A percentile compares a stretch with the other conserved stretches of the same genome.
Evolutionary conservation across 225 moss, liverwort and hornwort genomes (phyloP).

Genomic region (Sphagnum tenellum): DNA sequence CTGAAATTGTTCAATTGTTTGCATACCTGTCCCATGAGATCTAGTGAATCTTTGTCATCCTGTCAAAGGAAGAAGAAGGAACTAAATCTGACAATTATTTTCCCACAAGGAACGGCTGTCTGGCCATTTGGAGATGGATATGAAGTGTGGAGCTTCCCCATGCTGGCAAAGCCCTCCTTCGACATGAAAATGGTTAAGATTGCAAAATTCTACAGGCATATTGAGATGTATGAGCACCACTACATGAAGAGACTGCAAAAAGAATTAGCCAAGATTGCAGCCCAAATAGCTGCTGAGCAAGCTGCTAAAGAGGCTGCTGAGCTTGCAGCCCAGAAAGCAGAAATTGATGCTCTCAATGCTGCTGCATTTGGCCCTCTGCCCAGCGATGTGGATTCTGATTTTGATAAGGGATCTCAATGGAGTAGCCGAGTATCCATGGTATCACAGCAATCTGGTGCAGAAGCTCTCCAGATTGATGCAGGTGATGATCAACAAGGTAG

Average conservation of each 20-base stretch:
- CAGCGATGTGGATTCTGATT: neutral
- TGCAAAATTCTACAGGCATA: slow-evolving; percentile 45
- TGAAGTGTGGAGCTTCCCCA: slow-evolving; percentile 58
- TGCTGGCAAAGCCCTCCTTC: slow-evolving; percentile 17
- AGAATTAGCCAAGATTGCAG: slow-evolving; percentile 19
- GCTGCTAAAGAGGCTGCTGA: slow-evolving; percentile 38
- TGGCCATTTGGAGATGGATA: slow-evolving; percentile 64
- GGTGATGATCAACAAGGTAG: slow-evolving; percentile 1
- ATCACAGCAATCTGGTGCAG: slow-evolving; percentile 4
- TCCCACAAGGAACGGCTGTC: slow-evolving; percentile 25
- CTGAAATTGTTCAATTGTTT: too few species aligned
- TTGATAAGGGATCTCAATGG: slow-evolving; percentile 2
- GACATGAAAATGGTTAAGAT: slow-evolving; percentile 19
- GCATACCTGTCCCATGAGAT: too few species aligned
- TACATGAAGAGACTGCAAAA: slow-evolving; percentile 47
- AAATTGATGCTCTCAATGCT: slow-evolving; percentile 14
- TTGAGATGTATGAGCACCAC: slow-evolving; percentile 72
- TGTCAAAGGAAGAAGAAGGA: too few species aligned
- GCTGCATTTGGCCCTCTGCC: slow-evolving; percentile 12
- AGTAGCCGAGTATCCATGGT: slow-evolving; percentile 11
- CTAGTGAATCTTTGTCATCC: too few species aligned
- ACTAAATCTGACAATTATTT: too few species aligned
- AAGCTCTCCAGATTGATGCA: neutral
- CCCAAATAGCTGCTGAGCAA: slow-evolving; percentile 24
- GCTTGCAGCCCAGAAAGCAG: slow-evolving; percentile 11